These are phyloP conservation scores for Lantana camara DNA, from an alignment of 257 asterid genomes.

Conservation along the genomic window DNA sequence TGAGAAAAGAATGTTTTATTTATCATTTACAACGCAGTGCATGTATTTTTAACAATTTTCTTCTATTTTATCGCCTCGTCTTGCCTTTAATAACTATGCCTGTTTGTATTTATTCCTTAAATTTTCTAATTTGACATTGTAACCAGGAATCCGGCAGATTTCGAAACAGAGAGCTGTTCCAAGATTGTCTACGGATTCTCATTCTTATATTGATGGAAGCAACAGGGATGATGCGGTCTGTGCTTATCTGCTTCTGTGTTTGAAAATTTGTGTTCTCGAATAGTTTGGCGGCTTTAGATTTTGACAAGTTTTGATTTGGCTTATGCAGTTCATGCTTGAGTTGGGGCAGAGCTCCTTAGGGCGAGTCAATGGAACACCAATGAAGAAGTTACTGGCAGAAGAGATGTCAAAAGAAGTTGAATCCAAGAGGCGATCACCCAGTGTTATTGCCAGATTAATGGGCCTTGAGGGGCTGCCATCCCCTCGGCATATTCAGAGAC, in stretches of 20 bases:
- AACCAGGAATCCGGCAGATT: constrained; percentile 56
- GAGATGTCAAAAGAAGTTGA: constrained; percentile 78
- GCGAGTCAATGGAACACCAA: constrained; percentile 51
- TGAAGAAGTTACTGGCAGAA: constrained; percentile 73
- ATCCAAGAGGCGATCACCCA: constrained; percentile 56
- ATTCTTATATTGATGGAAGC: constrained; percentile 48
- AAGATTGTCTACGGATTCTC: constrained; percentile 53
- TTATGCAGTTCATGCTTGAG: constrained; percentile 49
- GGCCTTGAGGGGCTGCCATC: constrained; percentile 83
- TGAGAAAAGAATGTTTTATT: too few species aligned
- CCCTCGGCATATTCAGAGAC: constrained; percentile 55
- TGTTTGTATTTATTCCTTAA: constrained; percentile 15
- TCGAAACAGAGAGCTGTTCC: constrained; percentile 49
- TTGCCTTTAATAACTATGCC: too few species aligned
- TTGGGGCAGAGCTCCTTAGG: constrained; percentile 50
- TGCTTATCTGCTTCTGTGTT: constrained; percentile 8
- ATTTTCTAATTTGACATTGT: constrained; percentile 26
- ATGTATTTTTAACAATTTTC: too few species aligned
- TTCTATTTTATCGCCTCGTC: too few species aligned
- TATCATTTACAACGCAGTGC: too few species aligned
- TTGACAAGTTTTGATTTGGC: constrained; percentile 26
- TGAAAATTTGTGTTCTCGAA: constrained; percentile 1
- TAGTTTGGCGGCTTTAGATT: constrained; percentile 21
- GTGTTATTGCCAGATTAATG: constrained; percentile 79
- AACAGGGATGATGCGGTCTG: constrained; percentile 53